These are phyloP conservation scores for Rhynchosporium agropyri DNA, from an alignment of 2,329 filamentous ascomycete species.

Conservation along the genomic window DNA sequence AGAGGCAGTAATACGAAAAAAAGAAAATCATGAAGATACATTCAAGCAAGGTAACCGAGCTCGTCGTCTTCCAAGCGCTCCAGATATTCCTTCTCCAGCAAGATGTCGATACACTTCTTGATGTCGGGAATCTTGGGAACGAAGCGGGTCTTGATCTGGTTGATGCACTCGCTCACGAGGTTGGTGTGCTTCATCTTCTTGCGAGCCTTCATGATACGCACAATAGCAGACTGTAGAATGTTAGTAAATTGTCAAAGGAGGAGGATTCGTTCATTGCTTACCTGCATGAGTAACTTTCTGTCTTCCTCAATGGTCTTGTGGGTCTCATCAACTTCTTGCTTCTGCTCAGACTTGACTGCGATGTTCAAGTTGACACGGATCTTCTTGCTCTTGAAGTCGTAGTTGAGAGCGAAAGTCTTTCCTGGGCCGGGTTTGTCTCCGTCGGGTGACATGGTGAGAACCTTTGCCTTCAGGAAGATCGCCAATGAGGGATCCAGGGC, in stretches of 20 bases:
- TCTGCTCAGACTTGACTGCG: conserved; percentile 90
- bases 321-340: conserved; percentile 94
- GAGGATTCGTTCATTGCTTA: conserved; percentile 51
- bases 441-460: conserved; percentile 72
- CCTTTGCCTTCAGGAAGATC: conserved; percentile 91
- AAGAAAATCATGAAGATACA: conserved; percentile 8
- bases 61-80: conserved; percentile 95
- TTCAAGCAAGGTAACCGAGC: conserved; percentile 87
- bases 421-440: conserved; percentile 76
- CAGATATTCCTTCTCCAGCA: conserved; percentile 98
- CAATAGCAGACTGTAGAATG: conserved; percentile 80
- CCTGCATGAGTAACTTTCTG: conserved; percentile 93
- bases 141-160: conserved; percentile 91
- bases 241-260: conserved; percentile 37
- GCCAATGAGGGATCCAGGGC: conserved; percentile 83
- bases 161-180: conserved; percentile 92
- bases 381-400: conserved; percentile 98
- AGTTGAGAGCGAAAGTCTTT: conserved; percentile 82
- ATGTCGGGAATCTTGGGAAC: conserved; percentile 92
- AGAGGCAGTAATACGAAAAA: conserved; percentile 17
- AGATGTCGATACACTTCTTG: conserved; percentile 99
- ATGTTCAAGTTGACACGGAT: conserved; percentile 96
- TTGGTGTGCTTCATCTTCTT: conserved; percentile 98
- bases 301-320: conserved; percentile 99
- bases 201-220: conserved; percentile 98